These are phyloP conservation scores for Plenodomus biglobosus DNA, from an alignment of 2,329 filamentous ascomycete species.

Conservation along the genomic window DNA sequence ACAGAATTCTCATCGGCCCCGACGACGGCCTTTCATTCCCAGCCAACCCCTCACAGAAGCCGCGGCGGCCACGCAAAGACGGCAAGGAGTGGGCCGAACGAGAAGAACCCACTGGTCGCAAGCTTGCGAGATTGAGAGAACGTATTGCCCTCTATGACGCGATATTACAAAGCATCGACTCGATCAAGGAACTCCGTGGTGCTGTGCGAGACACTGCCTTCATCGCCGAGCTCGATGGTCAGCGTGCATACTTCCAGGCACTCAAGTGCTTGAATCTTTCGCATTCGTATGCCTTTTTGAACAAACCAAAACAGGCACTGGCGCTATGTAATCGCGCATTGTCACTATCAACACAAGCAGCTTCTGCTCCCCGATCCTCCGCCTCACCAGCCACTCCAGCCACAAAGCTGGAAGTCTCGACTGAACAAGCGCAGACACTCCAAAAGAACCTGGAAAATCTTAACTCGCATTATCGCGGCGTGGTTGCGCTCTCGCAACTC, in stretches of 20 bases:
- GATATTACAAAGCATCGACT: conserved; percentile 85
- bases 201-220: conserved; percentile 81
- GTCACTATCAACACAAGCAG: conserved; percentile 59
- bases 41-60: conserved; percentile 57
- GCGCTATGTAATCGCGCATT: conserved; percentile 76
- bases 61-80: conserved; percentile 53
- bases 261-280: conserved; percentile 87
- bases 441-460: conserved; percentile 66
- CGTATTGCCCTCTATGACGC: conserved; percentile 88
- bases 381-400: conserved; percentile 45
- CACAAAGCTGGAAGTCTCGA: conserved; percentile 68
- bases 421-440: conserved; percentile 61
- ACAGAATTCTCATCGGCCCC: conserved; percentile 81
- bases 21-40: conserved; percentile 70
- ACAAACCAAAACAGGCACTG: conserved; percentile 75
- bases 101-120: conserved; percentile 71
- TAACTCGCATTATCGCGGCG: conserved; percentile 77
- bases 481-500: conserved; percentile 78
- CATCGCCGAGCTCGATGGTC: conserved; percentile 74
- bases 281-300: conserved; percentile 76
- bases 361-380: conserved; percentile 44
- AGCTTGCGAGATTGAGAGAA: conserved; percentile 79
- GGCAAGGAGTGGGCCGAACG: conserved; percentile 52
- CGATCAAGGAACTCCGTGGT: conserved; percentile 84
- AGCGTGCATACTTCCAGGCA: conserved; percentile 80